Evolutionary conservation across 2,329 filamentous ascomycete genomes (phyloP), one percentile per base, ranked within the genome.

Genomic region (Cordyceps javanica): DNA sequence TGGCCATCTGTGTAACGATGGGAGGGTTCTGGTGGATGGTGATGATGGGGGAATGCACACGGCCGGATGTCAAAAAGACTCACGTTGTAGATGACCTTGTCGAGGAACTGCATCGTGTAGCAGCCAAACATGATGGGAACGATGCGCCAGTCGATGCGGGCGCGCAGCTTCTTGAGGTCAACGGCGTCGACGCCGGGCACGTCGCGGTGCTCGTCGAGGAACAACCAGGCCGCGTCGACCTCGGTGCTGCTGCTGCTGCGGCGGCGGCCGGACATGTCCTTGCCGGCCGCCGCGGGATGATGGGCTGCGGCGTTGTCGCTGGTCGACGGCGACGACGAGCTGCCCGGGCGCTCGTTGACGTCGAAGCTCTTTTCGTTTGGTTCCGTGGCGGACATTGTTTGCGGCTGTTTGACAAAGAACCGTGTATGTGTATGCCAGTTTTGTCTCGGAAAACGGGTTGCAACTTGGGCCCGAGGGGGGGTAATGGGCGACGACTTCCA

Each of bases 201-300:
- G 60, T 72, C 66, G 26, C 67, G 68, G 58, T 73, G 70, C 34
- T 64, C 55, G 54, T 72, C 60, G 57, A 72, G 67, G 57, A 64
- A 72, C 39, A 67, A 64, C 70, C 71, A 75, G 25, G 73, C 73
- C 32, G 64, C 61, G 59, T 76, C 73, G 26, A 74, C 63, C 39
- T 61, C 59, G 6, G 60, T 48, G n/a, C 14, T 23, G 36, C 14
- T 16, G 30, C n/a, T n/a, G n/a, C n/a, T n/a, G n/a, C n/a, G n/a
- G n/a, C n/a, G n/a, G n/a, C n/a, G n/a, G n/a, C 21, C 52, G n/a
- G 30, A 23, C 45, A 13, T 4, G n/a, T n/a, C 39, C 13, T 48
- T 42, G 52, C 26, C 52, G 21, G 41, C 25, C 25, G 16, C 14
- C n/a, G 21, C 23, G 7, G 26, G 21, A 61, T 54, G 44, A 57